Evolutionary conservation across 2,329 filamentous ascomycete genomes (phyloP), one percentile per base, ranked within the genome.

Genomic region (Penicillium olsonii): DNA sequence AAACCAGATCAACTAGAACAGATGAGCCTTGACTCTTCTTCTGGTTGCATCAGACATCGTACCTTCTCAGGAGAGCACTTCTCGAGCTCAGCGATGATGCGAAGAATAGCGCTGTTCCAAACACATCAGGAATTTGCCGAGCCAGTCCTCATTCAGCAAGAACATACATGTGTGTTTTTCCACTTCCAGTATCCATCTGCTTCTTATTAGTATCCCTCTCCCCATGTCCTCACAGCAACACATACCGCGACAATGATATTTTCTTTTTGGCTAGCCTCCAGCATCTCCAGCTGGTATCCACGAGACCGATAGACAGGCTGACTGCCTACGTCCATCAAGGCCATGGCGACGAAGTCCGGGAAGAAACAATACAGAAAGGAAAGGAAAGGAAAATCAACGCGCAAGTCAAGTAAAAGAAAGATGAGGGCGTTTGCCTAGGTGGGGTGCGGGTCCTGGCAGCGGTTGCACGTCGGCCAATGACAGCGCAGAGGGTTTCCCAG

Each of bases 131-230:
- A 10, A 14, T 18, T 35, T 35, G n/a, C 37, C 34, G 20, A 18
- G 39, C 22, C 33, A 26, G n/a, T 22, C 19, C 20, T 41, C 41
- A 18, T 27, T 15, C 43, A 33, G 12, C 9, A 18, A 14, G 45
- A 39, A 69, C 79, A 70, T 78, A 89, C 87, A 91, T 81, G 56
- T 87, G 84, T 3, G 88, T 91, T 67, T 92, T 92, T 2, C 88
- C 88, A 55, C 82, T 89, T 1, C 88, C 88, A 0, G 88, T 92
- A 54, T 88, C 87, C 87, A 91, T 91, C 86, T 87, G 37, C 2
- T 5, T 38, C 34, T 15, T 11, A 43, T 52, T 35, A 50, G 38
- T 37, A 35, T 8, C 3, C 29, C 24, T 9, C 10, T 31, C 35
- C 22, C 27, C 15, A 37, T 7, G 2, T 9, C 7, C 6, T 4